Evolutionary conservation across 1,284 basidiomycete species (phyloP).

Genomic region (Phylloporus sp.): DNA sequence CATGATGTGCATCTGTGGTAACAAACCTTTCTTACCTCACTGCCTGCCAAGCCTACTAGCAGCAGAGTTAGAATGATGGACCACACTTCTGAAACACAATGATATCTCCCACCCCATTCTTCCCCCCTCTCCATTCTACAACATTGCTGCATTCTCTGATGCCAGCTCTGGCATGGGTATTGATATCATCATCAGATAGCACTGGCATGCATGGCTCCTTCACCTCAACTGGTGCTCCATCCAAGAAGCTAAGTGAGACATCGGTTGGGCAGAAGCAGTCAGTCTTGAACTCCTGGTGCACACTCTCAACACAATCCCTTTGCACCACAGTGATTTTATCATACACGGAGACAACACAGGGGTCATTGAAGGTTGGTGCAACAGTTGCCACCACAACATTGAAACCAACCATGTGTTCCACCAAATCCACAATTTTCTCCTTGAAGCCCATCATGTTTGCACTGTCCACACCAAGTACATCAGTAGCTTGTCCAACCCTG

Average conservation of each 20-base stretch:
- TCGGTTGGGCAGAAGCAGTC: neutral
- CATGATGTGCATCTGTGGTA: neutral
- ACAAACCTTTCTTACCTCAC: neutral
- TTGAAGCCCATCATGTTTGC: neutral
- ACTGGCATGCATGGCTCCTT: neutral
- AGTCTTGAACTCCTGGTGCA: neutral
- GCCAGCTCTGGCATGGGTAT: neutral
- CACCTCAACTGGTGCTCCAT: neutral
- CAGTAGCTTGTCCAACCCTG: neutral
- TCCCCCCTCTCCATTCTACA: neutral
- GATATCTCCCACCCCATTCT: neutral
- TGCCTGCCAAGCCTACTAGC: neutral
- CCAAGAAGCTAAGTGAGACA: neutral
- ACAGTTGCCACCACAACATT: neutral
- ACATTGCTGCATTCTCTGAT: conserved; percentile 8
- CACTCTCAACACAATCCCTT: neutral
- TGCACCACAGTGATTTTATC: neutral
- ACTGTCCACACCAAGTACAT: neutral
- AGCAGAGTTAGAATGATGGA: neutral
- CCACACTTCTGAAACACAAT: neutral
- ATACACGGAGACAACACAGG: neutral
- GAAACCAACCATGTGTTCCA: neutral
- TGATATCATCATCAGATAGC: neutral
- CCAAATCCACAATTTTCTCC: neutral
- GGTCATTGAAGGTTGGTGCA: neutral